Conservation (phyloP, 805 yeast genomes). For the Metschnikowia rubicola region DNA sequence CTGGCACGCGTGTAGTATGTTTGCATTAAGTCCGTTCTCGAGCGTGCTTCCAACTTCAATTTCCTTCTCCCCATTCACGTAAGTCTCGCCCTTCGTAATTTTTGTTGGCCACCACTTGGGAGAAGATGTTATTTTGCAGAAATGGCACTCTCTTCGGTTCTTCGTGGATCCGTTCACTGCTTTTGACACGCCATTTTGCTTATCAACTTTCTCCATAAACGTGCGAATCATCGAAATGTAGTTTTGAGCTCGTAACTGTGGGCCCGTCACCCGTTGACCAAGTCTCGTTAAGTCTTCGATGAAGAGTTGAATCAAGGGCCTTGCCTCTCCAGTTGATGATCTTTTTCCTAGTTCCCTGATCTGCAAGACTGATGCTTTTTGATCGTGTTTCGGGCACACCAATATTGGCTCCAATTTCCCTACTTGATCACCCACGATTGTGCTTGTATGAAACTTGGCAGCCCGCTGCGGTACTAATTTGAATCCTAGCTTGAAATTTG, state of each 20-base stretch:
- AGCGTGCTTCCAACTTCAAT: no score
- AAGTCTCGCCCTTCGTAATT: not conserved
- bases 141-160: slow-evolving; percentile 15
- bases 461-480: slow-evolving; percentile 27
- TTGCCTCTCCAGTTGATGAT: slow-evolving; percentile 23
- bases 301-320: slow-evolving; percentile 40
- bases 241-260: slow-evolving; percentile 29
- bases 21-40: not conserved
- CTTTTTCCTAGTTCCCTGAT: slow-evolving; percentile 28
- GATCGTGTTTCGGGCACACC: slow-evolving; percentile 41
- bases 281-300: slow-evolving; percentile 31
- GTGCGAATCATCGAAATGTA: slow-evolving; percentile 23
- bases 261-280: slow-evolving; percentile 25
- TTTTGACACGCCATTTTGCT: slow-evolving; percentile 1
- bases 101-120: slow-evolving; percentile 37
- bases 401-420: slow-evolving; percentile 46
- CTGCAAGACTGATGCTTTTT: slow-evolving; percentile 18
- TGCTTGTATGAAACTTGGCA: slow-evolving; percentile 13
- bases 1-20: slow-evolving; percentile 22
- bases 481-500: slow-evolving; percentile 53
- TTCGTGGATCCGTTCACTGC: slow-evolving; percentile 1
- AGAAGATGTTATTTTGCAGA: slow-evolving; percentile 26
- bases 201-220: slow-evolving; percentile 10
- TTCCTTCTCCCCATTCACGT: no score
- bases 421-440: slow-evolving; percentile 19